Base-by-base conservation (phyloP, 2,329 filamentous ascomycete species). In the Annulohypoxylon truncatum region DNA sequence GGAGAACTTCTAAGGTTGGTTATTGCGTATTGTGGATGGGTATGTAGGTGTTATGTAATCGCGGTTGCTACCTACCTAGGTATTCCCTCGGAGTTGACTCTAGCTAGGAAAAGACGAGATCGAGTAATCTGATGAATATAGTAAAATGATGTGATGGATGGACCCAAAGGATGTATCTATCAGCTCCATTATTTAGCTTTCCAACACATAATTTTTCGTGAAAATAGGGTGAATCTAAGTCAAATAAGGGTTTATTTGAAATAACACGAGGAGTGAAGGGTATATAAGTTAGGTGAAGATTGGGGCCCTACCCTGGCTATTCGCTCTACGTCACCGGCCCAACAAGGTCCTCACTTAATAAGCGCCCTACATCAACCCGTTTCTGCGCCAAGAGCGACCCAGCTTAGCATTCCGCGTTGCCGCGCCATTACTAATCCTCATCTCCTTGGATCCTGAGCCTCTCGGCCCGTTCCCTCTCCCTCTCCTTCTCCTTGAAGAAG, bases 1-100 rank as follows among this genome's bases (percentile, higher is more conserved):
- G 79, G 77, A 80, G 33, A 86, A 85, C 74, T 85, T 85, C 63
- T 85, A 22, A 79, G 12, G 18, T 12, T 9, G 8, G 22, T 31
- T 6, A 31, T 31, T 5, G 8, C 2, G 10, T 31, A 10, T 31
- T n/a, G 4, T 10, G 7, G 15, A 28, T 40, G 12, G 20, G 31
- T 26, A n/a, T 20, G 7, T 1, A 10, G 13, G n/a, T n/a, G 20
- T 31, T 5, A 31, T 31, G 8, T 8, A 57, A 33, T 48, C 15
- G 26, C 15, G 26, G 20, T 31, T 15, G 15, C 7, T 10, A 31
- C 29, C 29, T 31, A 31, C 10, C 4, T n/a, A n/a, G n/a, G n/a
- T n/a, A n/a, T n/a, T n/a, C n/a, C n/a, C n/a, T n/a, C n/a, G 20
- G 1, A 4, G 13, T 8, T 28, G 3, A 7, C 1, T 50, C 26